phyloP scores from a whole-genome alignment of 768 basidiomycete genomes.

The Amylocystis lapponica region DNA sequence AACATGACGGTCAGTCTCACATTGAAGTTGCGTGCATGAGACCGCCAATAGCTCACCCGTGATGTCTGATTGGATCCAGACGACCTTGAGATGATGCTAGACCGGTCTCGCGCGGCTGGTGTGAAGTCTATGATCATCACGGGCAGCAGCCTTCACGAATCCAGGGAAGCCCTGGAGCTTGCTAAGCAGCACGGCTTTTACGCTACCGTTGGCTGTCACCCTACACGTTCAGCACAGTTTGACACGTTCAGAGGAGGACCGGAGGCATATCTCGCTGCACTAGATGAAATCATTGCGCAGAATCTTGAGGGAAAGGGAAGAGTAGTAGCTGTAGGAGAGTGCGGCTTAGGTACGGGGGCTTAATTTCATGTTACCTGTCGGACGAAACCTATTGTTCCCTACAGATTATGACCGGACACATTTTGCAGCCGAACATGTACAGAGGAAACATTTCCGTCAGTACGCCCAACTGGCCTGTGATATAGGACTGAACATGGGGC shows the following conservation, averaged over 20 bases:
- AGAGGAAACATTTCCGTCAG: slow-evolving; percentile 60
- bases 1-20: slow-evolving; percentile 40
- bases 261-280: slow-evolving; percentile 51
- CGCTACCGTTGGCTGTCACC: slow-evolving; percentile 77
- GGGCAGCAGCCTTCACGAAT: slow-evolving; percentile 64
- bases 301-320: slow-evolving; percentile 49
- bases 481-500: not conserved
- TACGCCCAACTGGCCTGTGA: not conserved
- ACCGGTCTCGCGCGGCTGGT: slow-evolving; percentile 51
- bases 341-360: slow-evolving; percentile 55
- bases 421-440: slow-evolving; percentile 53
- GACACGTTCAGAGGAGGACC: slow-evolving; percentile 50
- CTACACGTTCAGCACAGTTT: slow-evolving; percentile 68
- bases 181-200: slow-evolving; percentile 55
- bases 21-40: slow-evolving; percentile 22
- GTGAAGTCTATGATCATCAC: slow-evolving; percentile 73
- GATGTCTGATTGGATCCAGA: slow-evolving; percentile 30
- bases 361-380: not conserved
- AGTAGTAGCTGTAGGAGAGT: slow-evolving; percentile 73
- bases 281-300: slow-evolving; percentile 47
- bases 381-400: not conserved
- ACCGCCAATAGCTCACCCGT: not conserved
- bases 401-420: slow-evolving; percentile 74
- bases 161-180: slow-evolving; percentile 51
- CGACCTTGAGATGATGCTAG: slow-evolving; percentile 55